A percentile compares a stretch with the other conserved stretches of the same genome.
Conservation (phyloP, 2,329 filamentous ascomycete species). For the Rhynchosporium graminicola region DNA sequence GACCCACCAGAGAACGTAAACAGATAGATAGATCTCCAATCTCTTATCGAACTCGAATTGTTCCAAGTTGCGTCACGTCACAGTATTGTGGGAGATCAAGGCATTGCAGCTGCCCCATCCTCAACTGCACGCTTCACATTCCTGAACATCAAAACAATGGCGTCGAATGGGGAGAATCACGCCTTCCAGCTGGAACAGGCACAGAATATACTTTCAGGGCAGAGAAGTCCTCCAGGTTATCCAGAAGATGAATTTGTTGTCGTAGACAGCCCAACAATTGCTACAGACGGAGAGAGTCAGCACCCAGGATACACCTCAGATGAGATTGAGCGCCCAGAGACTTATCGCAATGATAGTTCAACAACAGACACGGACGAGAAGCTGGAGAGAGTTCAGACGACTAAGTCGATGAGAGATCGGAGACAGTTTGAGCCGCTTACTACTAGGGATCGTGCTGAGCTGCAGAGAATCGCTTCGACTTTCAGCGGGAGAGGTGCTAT, state of each 20-base stretch:
- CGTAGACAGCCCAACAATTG: background rate
- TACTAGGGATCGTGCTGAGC: constrained; percentile 33
- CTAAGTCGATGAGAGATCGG: constrained; percentile 26
- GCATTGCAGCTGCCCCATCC: background rate
- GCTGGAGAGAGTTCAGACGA: constrained; percentile 23
- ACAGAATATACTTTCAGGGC: constrained; percentile 22
- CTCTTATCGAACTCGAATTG: background rate
- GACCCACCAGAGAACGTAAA: background rate
- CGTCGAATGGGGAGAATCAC: constrained; percentile 14
- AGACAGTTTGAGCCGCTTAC: constrained; percentile 33
- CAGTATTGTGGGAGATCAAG: background rate
- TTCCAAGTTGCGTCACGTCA: background rate
- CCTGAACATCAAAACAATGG: constrained; percentile 20
- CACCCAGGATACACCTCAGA: constrained; percentile 18
- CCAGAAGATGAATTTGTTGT: background rate
- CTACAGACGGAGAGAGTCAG: background rate
- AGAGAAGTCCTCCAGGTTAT: background rate
- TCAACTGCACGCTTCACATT: background rate
- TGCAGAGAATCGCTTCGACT: constrained; percentile 35
- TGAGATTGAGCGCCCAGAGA: constrained; percentile 20
- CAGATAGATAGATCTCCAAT: background rate
- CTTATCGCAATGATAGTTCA: constrained; percentile 18
- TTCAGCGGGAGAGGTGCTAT: constrained; percentile 26
- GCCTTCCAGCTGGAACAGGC: constrained; percentile 18
- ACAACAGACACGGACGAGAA: constrained; percentile 24